phyloP scores from a whole-genome alignment of 2,329 filamentous ascomycete species.

The Pseudogymnoascus sp. region DNA sequence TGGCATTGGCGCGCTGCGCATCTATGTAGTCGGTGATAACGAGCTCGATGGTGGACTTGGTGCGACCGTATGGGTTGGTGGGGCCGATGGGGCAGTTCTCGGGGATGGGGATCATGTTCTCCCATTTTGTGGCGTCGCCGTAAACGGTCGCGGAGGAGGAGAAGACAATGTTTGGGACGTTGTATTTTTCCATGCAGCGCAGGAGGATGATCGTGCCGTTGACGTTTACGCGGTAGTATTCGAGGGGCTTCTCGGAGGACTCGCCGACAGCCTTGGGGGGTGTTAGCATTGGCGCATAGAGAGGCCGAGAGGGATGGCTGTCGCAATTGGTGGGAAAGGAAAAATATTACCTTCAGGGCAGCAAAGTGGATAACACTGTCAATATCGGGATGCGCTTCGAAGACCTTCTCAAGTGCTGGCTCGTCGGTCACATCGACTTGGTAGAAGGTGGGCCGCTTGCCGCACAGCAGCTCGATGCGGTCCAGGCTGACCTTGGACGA shows the following conservation, averaged over 20 bases:
- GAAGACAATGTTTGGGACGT: conserved; percentile 96
- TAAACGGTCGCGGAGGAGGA: conserved; percentile 97
- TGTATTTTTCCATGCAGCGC: conserved; percentile 77
- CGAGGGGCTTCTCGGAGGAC: conserved; percentile 84
- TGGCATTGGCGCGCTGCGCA: conserved; percentile 72
- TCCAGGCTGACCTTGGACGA: conserved; percentile 86
- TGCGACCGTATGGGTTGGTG: conserved; percentile 96
- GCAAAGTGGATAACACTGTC: conserved; percentile 99
- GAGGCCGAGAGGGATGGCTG: too few relatives aligned
- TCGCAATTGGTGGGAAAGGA: too few relatives aligned
- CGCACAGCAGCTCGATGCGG: conserved; percentile 88
- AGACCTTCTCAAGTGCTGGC: conserved; percentile 74
- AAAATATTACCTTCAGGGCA: conserved; percentile 69
- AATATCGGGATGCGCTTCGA: conserved; percentile 81
- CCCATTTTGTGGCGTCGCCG: conserved; percentile 90
- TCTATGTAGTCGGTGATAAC: conserved; percentile 88
- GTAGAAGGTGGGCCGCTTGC: conserved; percentile 79
- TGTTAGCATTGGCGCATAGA: conserved; percentile 11
- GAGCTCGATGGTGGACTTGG: conserved; percentile 84
- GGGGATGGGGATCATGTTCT: conserved; percentile 98
- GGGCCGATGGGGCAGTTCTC: conserved; percentile 93
- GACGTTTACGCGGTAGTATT: conserved; percentile 98
- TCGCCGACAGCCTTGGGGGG: conserved; percentile 79
- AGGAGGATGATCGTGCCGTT: conserved; percentile 84
- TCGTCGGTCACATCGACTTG: conserved; percentile 84